A percentile compares a stretch with the other conserved stretches of the same genome.
Conservation (phyloP, 1,139 yeast genomes). For the Diutina sp. region DNA sequence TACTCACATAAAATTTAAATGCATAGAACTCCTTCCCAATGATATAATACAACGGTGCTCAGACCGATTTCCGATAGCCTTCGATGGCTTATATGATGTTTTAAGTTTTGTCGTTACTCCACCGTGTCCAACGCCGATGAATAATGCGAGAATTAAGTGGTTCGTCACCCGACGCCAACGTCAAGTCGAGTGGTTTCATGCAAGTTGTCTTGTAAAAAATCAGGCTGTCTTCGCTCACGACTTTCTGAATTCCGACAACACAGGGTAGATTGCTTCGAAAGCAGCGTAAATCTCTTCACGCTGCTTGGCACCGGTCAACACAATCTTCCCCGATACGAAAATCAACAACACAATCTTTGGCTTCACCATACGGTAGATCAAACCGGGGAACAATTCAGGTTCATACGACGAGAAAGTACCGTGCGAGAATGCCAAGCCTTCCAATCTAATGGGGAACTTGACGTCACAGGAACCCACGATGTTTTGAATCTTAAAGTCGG, state of each 20-base stretch:
- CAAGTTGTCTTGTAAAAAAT: neutral
- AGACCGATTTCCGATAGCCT: neutral
- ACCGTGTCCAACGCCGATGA: neutral
- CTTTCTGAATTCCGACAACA: conserved; percentile 93
- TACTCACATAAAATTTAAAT: neutral
- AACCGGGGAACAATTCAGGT: conserved; percentile 97
- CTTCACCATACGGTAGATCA: conserved; percentile 98
- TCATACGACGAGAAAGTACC: conserved; percentile 98
- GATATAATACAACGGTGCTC: neutral
- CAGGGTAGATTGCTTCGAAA: conserved; percentile 96
- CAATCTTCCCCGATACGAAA: conserved; percentile 96
- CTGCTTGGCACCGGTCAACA: conserved; percentile 96
- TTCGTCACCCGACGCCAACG: neutral
- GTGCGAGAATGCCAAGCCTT: conserved; percentile 96
- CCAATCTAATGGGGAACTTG: conserved; percentile 91
- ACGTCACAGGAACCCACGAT: conserved; percentile 99
- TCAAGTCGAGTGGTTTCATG: neutral
- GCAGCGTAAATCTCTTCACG: conserved; percentile 98
- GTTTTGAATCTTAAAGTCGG: conserved; percentile 95
- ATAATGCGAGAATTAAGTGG: neutral
- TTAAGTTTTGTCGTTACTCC: neutral
- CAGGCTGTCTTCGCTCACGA: conserved; percentile 19
- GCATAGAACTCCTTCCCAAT: neutral
- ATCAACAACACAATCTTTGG: conserved; percentile 93
- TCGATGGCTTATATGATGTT: neutral